Evolutionary conservation across 495 filamentous ascomycete species (phyloP), one percentile per base, ranked within the genome.

Genomic region (Chlorociboria aeruginascens): DNA sequence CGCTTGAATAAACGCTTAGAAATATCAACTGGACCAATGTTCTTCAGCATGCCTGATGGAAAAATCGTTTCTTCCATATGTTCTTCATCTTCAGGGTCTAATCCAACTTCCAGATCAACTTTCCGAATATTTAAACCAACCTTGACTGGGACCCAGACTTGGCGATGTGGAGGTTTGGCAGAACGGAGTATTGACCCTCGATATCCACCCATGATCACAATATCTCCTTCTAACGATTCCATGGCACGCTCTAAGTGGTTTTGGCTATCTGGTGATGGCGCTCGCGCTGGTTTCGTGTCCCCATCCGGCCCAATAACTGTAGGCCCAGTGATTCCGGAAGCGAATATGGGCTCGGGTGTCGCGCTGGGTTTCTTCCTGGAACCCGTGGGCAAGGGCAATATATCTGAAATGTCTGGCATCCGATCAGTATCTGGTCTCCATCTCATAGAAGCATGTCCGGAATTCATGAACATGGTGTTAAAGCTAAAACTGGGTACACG

Each of bases 141-240:
- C 63, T 95, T 96, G 60, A 98, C 81, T 0, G 90, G 90, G 20
- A 93, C 82, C 90, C 90, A 98, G 3, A 94, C 64, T 55, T 89
- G 85, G 16, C 88, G 79, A 48, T 88, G 74, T 0, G 85, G 85
- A 25, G 20, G 20, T 0, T 85, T 76, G 3, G 86, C 81, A n/a
- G 90, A 93, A 11, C 90, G 81, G 4, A 98, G 61, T 9, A 95
- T 73, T 0, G 90, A 95, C 7, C 90, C 89, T 44, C 89, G 73
- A 63, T 95, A 97, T 2, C 90, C 90, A 25, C 90, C 90, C 64
- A 97, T 73, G 17, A 96, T 67, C 9, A 96, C 86, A 3, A 97
- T 66, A 61, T 97, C 90, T 8, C 90, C 89, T 0, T 77, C 83
- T 25, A 96, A 66, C 12, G 76, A 66, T 33, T 81, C 73, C 51